A percentile compares a stretch with the other conserved stretches of the same genome.
Conservation (phyloP, 208 protist species). For the Leishmania tarentolae region DNA sequence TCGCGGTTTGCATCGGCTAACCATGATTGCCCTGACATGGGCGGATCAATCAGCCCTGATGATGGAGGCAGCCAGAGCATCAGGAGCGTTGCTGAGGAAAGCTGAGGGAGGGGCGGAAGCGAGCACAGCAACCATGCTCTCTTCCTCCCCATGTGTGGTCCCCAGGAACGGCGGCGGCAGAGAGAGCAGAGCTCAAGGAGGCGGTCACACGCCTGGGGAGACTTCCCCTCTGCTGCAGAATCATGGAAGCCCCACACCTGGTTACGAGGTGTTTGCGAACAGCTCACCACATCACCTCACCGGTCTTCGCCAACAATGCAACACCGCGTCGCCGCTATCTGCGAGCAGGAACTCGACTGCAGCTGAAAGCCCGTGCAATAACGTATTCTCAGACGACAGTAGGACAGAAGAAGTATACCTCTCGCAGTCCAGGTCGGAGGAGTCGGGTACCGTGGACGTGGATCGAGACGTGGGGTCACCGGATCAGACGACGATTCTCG, state of each 20-base stretch:
- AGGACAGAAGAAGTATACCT: neutral
- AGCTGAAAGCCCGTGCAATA: neutral
- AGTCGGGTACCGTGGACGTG: constrained; percentile 23
- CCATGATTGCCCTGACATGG: constrained; percentile 63
- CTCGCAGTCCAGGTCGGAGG: neutral
- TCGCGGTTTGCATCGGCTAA: constrained; percentile 60
- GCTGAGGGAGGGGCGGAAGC: neutral
- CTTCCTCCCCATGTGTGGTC: neutral
- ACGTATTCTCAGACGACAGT: neutral
- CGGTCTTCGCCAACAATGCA: neutral
- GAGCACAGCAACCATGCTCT: neutral
- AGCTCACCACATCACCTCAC: constrained; percentile 8
- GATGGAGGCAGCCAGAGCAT: constrained; percentile 17
- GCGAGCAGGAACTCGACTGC: too few relatives aligned
- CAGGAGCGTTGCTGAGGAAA: constrained; percentile 9
- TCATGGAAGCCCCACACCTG: neutral
- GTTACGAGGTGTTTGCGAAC: constrained; percentile 22
- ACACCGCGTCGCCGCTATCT: neutral
- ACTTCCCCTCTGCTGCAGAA: constrained; percentile 22
- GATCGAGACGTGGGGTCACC: constrained; percentile 75
- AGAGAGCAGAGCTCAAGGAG: neutral
- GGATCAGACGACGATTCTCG: constrained; percentile 66
- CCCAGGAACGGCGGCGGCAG: neutral
- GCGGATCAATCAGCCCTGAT: constrained; percentile 39
- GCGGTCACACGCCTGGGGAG: constrained; percentile 4